phyloP scores from a whole-genome alignment of 441 rosid genomes.

The Biscutella auriculata region DNA sequence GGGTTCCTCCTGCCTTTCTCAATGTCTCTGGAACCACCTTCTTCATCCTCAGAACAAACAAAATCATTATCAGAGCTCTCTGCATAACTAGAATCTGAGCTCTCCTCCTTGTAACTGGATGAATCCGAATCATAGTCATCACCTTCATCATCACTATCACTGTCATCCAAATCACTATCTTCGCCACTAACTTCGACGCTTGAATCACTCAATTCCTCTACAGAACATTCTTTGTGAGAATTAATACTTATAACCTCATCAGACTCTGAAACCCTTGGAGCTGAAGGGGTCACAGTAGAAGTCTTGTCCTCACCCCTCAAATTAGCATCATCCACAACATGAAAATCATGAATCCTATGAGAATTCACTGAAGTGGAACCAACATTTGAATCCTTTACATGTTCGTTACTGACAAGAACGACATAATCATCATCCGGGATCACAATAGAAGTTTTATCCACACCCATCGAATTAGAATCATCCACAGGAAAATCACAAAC shows the following conservation, averaged over 20 bases:
- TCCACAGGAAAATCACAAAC: constrained; percentile 2
- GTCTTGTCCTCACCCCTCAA: not conserved
- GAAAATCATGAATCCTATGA: too few species aligned
- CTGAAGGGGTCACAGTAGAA: not conserved
- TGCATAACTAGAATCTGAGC: constrained; percentile 1
- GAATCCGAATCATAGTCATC: constrained; percentile 6
- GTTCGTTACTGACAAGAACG: too few species aligned
- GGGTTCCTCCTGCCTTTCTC: not conserved
- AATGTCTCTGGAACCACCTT: not conserved
- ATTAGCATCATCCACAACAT: not conserved
- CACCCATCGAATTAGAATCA: too few species aligned
- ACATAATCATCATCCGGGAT: too few species aligned
- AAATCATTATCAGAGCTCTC: constrained; percentile 15
- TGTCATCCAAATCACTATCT: not conserved
- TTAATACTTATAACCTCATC: constrained; percentile 7
- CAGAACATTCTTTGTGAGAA: not conserved
- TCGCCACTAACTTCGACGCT: not conserved
- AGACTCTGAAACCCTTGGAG: not conserved
- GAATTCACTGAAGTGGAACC: too few species aligned
- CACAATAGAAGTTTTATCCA: too few species aligned
- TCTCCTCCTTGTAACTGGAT: constrained; percentile 7
- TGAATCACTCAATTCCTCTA: not conserved
- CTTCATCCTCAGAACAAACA: constrained; percentile 20
- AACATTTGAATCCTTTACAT: too few species aligned
- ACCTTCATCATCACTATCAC: not conserved